phyloP scores from a whole-genome alignment of 306 rosid genomes.

The Clitoria ternatea region DNA sequence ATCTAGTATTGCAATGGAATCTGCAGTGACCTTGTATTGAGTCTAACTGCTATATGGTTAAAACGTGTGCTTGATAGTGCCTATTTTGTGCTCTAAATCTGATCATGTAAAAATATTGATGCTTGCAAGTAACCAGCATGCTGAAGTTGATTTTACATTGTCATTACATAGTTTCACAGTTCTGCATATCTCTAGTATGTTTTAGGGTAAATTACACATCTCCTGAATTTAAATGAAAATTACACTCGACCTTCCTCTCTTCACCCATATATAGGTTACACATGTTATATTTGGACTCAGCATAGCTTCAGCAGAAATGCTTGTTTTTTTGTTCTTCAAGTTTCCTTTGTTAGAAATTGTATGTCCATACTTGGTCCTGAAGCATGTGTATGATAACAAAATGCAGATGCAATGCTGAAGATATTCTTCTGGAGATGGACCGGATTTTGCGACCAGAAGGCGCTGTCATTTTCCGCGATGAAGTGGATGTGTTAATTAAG shows the following conservation, averaged over 20 bases:
- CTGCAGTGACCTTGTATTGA: not conserved
- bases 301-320: not conserved
- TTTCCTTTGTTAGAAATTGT: not conserved
- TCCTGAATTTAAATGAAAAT: too few species aligned
- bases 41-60: not conserved
- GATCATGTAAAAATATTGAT: not conserved
- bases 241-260: too few species aligned
- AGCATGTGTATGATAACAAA: not conserved
- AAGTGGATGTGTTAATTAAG: conserved; percentile 60
- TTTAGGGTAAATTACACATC: too few species aligned
- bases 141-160: not conserved
- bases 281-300: not conserved
- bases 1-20: not conserved
- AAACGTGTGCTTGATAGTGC: not conserved
- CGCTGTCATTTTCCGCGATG: conserved; percentile 78
- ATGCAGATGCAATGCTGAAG: conserved; percentile 69
- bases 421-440: conserved; percentile 86
- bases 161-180: not conserved
- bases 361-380: not conserved
- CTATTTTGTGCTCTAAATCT: not conserved
- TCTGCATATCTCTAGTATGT: too few species aligned
- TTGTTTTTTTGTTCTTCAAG: not conserved
- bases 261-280: too few species aligned
- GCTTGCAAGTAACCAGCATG: not conserved
- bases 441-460: conserved; percentile 84